These are phyloP conservation scores for Kluyveromyces sp. DNA, from an alignment of 1,139 yeast genomes.

Conservation along the genomic window DNA sequence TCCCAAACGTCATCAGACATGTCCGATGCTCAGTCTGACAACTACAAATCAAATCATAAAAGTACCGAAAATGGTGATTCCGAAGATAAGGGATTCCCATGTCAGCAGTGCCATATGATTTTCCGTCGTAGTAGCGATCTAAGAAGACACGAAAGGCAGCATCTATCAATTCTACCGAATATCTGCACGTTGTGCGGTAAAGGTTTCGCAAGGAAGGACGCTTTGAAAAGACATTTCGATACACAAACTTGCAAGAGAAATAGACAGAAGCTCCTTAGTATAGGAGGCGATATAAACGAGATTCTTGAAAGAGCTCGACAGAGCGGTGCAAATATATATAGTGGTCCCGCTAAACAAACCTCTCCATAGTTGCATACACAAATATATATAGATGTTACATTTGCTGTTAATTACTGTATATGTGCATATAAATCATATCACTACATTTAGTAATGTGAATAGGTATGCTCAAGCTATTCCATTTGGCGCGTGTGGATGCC, in stretches of 20 bases:
- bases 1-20: not conserved
- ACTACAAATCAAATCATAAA: not conserved
- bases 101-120: conserved; percentile 24
- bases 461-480: too few species aligned
- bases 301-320: conserved; percentile 22
- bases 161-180: conserved; percentile 30
- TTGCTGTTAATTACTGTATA: too few species aligned
- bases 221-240: conserved; percentile 63
- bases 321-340: conserved; percentile 11
- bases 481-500: too few species aligned
- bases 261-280: conserved; percentile 39
- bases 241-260: conserved; percentile 69
- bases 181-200: conserved; percentile 69
- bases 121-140: conserved; percentile 27
- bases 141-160: conserved; percentile 28
- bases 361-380: not conserved
- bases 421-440: too few species aligned
- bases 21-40: not conserved
- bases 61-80: conserved; percentile 1
- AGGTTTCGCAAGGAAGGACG: conserved; percentile 78
- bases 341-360: not conserved
- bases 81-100: conserved; percentile 15
- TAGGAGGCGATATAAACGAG: conserved; percentile 25
- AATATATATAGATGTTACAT: too few species aligned
- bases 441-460: too few species aligned